Evolutionary conservation across 2,329 filamentous ascomycete genomes (phyloP), one percentile per base, ranked within the genome.

Genomic region (Metarhizium anisopliae): DNA sequence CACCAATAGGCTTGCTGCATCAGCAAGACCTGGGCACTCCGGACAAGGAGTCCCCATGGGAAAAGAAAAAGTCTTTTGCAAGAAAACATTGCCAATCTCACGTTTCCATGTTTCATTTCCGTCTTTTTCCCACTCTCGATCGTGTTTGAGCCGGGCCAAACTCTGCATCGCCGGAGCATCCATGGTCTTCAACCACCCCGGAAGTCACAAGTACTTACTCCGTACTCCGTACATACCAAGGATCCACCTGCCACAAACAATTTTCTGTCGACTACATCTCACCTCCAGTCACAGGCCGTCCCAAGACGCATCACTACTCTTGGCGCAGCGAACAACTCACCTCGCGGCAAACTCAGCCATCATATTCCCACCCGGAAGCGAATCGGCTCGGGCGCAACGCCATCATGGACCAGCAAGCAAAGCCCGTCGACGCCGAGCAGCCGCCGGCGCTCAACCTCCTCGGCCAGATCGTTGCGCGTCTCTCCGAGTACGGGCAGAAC

Each of bases 401-500:
- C 51, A 36, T 18, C 20, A 61, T 61, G 60, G 57, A 61, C 16
- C 64, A 66, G 52, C 65, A 66, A 52, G 59, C 61, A 40, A 59
- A 65, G 54, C 64, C 66, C 30, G 57, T 59, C 14, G 60, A 60
- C 52, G 61, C 62, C 45, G 62, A 66, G 32, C 62, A 66, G 47
- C 58, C 60, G 35, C 54, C 56, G 4, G 62, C 64, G 50, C 67
- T 71, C 60, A 71, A 69, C 53, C 53, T 62, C 36, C 59, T 73
- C n/a, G 68, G 68, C 58, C 67, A 67, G 57, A n/a, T 68, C 16
- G 56, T 63, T 13, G 62, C 64, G n/a, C 64, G 66, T 36, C 63
- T 73, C 50, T 56, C 66, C 51, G 61, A 72, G 56, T 72, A 68
- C 56, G 71, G 70, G 50, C 60, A 67, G 52, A 73, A 72, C 59